A percentile compares a stretch with the other conserved stretches of the same genome.
phyloP scores from a whole-genome alignment of 148 eudicot genomes.

The Cornus controversa region DNA sequence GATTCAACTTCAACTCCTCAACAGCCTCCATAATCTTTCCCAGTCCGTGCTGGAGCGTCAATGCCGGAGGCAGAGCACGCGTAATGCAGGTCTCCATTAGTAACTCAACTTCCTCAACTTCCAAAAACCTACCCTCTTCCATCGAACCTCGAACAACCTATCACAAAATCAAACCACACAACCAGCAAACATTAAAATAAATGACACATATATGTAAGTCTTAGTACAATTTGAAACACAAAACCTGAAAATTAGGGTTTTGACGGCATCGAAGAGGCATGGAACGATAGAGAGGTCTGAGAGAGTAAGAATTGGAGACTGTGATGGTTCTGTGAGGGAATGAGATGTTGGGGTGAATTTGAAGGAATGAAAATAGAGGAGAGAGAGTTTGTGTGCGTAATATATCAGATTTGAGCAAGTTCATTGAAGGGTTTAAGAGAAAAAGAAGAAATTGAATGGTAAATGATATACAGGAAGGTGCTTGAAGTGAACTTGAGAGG shows the following conservation, averaged over 20 bases:
- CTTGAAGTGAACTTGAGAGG: no score
- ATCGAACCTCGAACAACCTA: conserved; percentile 12
- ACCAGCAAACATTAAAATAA: not conserved
- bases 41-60: conserved; percentile 73
- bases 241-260: conserved; percentile 18
- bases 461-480: not conserved
- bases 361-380: conserved; percentile 8
- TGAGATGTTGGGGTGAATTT: not conserved
- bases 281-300: not conserved
- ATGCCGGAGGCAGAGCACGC: conserved; percentile 64
- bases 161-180: conserved; percentile 5
- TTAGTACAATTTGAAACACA: not conserved
- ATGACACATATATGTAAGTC: not conserved
- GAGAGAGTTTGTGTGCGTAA: not conserved
- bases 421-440: not conserved
- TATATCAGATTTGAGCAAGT: not conserved
- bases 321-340: not conserved
- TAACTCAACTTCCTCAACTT: conserved; percentile 39
- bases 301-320: not conserved
- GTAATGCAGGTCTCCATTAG: conserved; percentile 61
- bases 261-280: conserved; percentile 8
- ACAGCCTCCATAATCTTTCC: conserved; percentile 55
- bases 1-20: conserved; percentile 53
- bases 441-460: not conserved
- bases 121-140: conserved; percentile 21